Base-by-base conservation (phyloP, 495 filamentous ascomycete genomes). In the Cudoniella acicularis region DNA sequence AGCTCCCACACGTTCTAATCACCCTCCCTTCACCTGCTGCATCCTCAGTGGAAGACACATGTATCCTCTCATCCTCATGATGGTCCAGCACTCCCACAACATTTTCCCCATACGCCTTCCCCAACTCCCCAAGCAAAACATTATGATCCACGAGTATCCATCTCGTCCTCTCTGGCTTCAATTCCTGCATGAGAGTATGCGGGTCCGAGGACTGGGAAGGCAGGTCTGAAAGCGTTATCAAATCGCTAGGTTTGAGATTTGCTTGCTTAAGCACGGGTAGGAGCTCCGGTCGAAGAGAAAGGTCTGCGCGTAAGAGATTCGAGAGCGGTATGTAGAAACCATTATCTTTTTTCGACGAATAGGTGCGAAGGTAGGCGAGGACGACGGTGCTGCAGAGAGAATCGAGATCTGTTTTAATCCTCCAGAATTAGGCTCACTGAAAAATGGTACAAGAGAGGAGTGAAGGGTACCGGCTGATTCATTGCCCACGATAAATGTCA, bases 121-220 rank as follows among this genome's bases (percentile, higher is more conserved):
- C 69, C 9, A 87, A 67, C 2, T 69, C 61, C 0, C 85, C 83
- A 11, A 86, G 84, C 17, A 92, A 74, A 2, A 78, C 83, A 66
- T 98, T 98, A 80, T 97, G 95, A 72, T 98, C 94, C 1, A 98
- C 91, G 11, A 98, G 77, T 1, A 90, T 70, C 81, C 83, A 86
- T 30, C 69, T 72, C 18, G 79, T 80, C 41, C 72, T 64, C 36
- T 72, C 64, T 3, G 75, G 30, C 30, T 36, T 13, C 30, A 36
- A 36, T 36, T 36, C 13, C 30, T 36, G 6, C 30, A 36, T 36
- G 30, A 6, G 4, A 13, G 4, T 36, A 6, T 36, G 30, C 13
- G 13, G 30, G 13, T 36, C 6, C 4, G 30, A 36, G 9, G 58
- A 47, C 18, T 22, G 36, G 16, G 17, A 22, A 16, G 74, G 73